These are phyloP conservation scores for Funneliformis geosporum DNA, from an alignment of 192 early-diverging fungal species.

Conservation along the genomic window DNA sequence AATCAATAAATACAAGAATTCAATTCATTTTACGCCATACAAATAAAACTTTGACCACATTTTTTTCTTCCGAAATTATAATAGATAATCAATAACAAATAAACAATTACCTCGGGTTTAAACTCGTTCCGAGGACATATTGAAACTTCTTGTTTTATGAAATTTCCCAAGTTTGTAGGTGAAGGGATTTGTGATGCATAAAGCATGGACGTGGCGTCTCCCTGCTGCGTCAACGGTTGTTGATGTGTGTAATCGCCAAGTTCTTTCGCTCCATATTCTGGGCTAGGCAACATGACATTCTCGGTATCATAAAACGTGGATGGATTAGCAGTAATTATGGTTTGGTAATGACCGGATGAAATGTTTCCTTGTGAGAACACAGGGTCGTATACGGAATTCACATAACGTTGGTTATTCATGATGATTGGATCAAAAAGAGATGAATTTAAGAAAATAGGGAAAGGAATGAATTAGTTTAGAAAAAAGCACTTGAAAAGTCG, in stretches of 20 bases:
- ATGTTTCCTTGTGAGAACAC: neutral
- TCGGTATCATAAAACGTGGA: neutral
- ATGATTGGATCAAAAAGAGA: neutral
- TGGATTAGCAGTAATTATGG: neutral
- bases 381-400: neutral
- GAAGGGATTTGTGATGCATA: neutral
- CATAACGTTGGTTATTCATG: neutral
- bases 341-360: neutral
- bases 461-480: neutral
- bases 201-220: neutral
- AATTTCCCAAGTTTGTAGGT: neutral
- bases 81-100: neutral
- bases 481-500: neutral
- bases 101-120: neutral
- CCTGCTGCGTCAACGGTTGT: neutral
- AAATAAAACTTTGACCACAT: too few species aligned
- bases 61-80: too few species aligned
- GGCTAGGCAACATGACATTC: neutral
- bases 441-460: neutral
- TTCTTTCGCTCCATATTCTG: slow-evolving; percentile 1
- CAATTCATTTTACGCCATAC: too few species aligned
- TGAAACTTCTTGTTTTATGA: neutral
- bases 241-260: neutral
- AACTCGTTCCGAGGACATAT: neutral
- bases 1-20: neutral